Conservation (phyloP, 2,329 filamentous ascomycete species). For the Orbilia brochopaga region DNA sequence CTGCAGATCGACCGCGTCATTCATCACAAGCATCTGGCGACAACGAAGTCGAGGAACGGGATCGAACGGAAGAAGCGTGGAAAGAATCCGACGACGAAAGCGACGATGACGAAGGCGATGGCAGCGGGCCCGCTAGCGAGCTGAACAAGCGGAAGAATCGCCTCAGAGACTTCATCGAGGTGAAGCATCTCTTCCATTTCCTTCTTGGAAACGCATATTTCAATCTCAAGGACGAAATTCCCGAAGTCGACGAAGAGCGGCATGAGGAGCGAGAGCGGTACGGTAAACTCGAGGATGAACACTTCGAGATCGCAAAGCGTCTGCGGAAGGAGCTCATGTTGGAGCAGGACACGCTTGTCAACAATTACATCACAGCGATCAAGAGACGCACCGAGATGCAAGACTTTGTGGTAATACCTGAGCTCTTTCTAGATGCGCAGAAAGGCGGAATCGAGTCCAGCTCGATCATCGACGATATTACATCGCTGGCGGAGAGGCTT, state of each 20-base stretch:
- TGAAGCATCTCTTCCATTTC: conserved; percentile 42
- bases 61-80: conserved; percentile 53
- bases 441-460: conserved; percentile 75
- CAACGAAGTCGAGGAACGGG: conserved; percentile 25
- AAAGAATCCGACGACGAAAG: conserved; percentile 62
- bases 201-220: conserved; percentile 32
- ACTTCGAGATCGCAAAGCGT: conserved; percentile 78
- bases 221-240: conserved; percentile 62
- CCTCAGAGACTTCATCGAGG: conserved; percentile 34
- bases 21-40: conserved; percentile 16
- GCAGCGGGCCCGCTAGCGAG: conserved; percentile 57
- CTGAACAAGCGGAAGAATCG: conserved; percentile 41
- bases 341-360: conserved; percentile 66
- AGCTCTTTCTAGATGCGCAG: conserved; percentile 63
- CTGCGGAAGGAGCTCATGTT: conserved; percentile 66
- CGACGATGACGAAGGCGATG: conserved; percentile 67
- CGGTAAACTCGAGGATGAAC: conserved; percentile 53
- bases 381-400: conserved; percentile 63
- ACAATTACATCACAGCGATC: conserved; percentile 70
- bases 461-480: conserved; percentile 69
- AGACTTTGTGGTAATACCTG: conserved; percentile 69
- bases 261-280: conserved; percentile 64
- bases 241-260: conserved; percentile 69
- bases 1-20: conserved; percentile 6
- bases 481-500: conserved; percentile 68